Evolutionary conservation across 2,329 filamentous ascomycete genomes (phyloP), one percentile per base, ranked within the genome.

Genomic region (Lithohypha guttulata): DNA sequence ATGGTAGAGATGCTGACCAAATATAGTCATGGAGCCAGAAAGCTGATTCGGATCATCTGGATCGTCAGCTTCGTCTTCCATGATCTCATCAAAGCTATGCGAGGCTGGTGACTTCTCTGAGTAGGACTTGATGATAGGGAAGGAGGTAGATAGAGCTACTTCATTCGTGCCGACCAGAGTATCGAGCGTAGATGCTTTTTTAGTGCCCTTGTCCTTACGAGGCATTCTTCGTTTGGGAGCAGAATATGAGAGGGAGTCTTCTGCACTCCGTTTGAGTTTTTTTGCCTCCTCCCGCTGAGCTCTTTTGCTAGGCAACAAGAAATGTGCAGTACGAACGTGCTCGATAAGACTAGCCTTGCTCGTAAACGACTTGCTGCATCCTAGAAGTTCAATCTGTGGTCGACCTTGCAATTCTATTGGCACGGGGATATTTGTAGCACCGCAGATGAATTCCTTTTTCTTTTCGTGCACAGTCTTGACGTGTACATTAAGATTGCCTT

Each of bases 401-500:
- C n/a, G 10, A 11, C 37, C 27, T 7, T 69, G 61, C 2, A 91
- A 62, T 30, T 75, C 75, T 6, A 66, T 65, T n/a, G 65, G 69
- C 4, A 62, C 57, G 6, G 62, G 65, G 1, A 86, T 62, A 49
- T 81, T 75, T 8, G 77, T 71, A 33, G 78, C 62, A 11, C 84
- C 84, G 53, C 89, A 95, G n/a, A 84, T 67, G 54, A 84, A 95
- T 7, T 77, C 77, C 43, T 66, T 70, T 48, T 77, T 65, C 13
- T 84, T 80, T 48, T 85, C 72, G 55, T 95, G 89, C 0, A 80
- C 78, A 8, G 75, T 79, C 42, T 80, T 78, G 39, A 89, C 68
- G 55, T 96, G 89, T 0, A 79, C 75, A 11, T 79, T 82, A 36
- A 93, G 69, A 52, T 94, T 95, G n/a, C 81, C 80, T 45, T 74